These are phyloP conservation scores for Xerocomus brunneocitrinus DNA, from an alignment of 768 basidiomycete genomes.

Conservation along the genomic window DNA sequence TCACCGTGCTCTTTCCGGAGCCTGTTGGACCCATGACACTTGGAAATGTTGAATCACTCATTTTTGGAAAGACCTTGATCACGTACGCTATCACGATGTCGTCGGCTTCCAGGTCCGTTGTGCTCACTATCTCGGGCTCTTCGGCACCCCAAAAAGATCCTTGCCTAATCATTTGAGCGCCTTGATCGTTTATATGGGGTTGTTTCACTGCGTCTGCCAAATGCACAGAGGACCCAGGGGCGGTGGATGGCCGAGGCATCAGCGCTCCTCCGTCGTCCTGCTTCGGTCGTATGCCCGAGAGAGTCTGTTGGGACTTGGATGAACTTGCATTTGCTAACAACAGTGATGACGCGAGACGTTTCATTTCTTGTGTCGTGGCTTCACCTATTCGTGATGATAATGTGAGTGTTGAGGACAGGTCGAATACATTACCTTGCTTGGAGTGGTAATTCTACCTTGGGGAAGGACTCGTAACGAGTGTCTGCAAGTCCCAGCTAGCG, in stretches of 20 bases:
- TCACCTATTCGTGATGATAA: not conserved
- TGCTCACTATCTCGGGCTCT: not conserved
- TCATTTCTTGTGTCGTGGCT: not conserved
- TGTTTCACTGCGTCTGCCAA: not conserved
- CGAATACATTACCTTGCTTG: not conserved
- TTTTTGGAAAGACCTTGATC: not conserved
- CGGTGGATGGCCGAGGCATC: not conserved
- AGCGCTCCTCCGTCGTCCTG: not conserved
- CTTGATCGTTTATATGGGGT: not conserved
- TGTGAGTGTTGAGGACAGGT: not conserved
- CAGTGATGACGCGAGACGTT: not conserved
- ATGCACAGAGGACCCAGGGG: not conserved
- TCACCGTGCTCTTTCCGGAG: constrained; percentile 12
- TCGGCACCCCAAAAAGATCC: not conserved
- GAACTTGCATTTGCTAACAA: not conserved
- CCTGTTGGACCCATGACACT: constrained; percentile 23
- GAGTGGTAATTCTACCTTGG: not conserved
- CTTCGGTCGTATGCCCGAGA: not conserved
- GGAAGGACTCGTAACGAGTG: not conserved
- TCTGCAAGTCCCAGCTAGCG: not conserved
- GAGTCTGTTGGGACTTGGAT: not conserved
- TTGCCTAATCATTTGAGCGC: not conserved
- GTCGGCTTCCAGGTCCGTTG: not conserved
- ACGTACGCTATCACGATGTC: not conserved
- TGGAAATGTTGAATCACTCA: not conserved